Evolutionary conservation across 2,329 filamentous ascomycete species (phyloP).

Genomic region (Elsinoe australis): DNA sequence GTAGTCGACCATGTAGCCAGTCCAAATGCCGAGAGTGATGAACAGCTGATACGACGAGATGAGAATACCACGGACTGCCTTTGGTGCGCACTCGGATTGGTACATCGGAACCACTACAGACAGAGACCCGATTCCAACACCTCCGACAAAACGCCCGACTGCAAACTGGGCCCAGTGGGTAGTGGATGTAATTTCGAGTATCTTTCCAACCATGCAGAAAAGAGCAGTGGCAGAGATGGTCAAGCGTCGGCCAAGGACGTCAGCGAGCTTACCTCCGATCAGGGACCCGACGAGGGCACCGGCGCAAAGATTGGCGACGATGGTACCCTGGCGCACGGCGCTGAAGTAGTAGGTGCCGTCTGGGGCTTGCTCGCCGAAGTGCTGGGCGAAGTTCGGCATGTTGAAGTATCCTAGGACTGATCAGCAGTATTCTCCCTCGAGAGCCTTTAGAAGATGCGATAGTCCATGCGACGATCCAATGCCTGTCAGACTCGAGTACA

Average conservation of each 20-base stretch:
- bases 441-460: no score
- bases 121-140: slow-evolving; percentile 38
- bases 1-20: slow-evolving; percentile 28
- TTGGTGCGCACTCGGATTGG: slow-evolving; percentile 56
- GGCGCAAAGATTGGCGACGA: slow-evolving; percentile 39
- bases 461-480: no score
- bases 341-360: slow-evolving; percentile 34
- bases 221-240: slow-evolving; percentile 44
- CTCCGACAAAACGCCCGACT: slow-evolving; percentile 38
- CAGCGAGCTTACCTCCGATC: slow-evolving; percentile 43
- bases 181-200: slow-evolving; percentile 38
- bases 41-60: slow-evolving; percentile 45
- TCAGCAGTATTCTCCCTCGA: slow-evolving; percentile 35
- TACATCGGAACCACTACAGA: slow-evolving; percentile 58
- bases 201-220: slow-evolving; percentile 37
- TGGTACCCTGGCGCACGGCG: slow-evolving; percentile 32
- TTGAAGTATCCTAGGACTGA: slow-evolving; percentile 31
- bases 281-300: slow-evolving; percentile 38
- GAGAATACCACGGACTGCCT: slow-evolving; percentile 56
- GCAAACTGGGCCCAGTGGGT: slow-evolving; percentile 42
- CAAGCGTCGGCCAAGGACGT: slow-evolving; percentile 42
- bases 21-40: slow-evolving; percentile 39
- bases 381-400: slow-evolving; percentile 46
- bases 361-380: slow-evolving; percentile 45
- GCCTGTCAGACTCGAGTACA: no score